Evolutionary conservation across 805 yeast genomes (phyloP), one percentile per base, ranked within the genome.

Genomic region (Lipomyces starkeyi): DNA sequence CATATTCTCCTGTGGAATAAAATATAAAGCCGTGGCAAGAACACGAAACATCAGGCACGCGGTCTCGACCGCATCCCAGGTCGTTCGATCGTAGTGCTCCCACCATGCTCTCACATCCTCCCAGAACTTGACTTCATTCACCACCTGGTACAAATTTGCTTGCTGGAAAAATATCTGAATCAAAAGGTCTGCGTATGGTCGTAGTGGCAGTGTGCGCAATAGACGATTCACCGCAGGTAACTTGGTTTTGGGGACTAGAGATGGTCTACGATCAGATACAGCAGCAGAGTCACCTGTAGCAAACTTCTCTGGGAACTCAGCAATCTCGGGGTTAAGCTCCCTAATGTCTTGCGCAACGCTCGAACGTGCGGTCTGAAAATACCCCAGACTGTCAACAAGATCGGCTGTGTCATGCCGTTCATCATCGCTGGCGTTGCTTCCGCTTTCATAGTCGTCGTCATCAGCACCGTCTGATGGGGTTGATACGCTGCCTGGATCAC

Each of bases 341-440:
- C 17, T 8, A 9, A 57, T 20, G 25, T 57, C 59, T 8, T 25
- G 27, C 27, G 37, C 55, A 9, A 57, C 9, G 49, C 49, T 57
- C 17, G 25, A 20, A 14, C 17, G n/a, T 2, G 27, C 56, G 11
- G 40, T 13, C 17, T 22, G 27, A 14, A 57, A 57, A 29, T 57
- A 57, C 7, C 59, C 59, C 17, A 57, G 20, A 13, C 27, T 35
- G 9, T 37, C 59, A 17, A 22, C 55, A 6, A 57, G 4, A 4
- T 7, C 59, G 13, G 27, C 17, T 17, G 29, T 0, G 7, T 11
- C 32, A 13, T 13, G 8, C 22, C 32, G 13, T 14, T 56, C 49
- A 4, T 57, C 67, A 47, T 47, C 35, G 29, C 53, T 52, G 37
- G 64, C 70, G n/a, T 47, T 57, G 5, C 63, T 58, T 32, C 57